Base-by-base conservation (phyloP, 805 yeast genomes). In the Yamadazyma ubonensis region DNA sequence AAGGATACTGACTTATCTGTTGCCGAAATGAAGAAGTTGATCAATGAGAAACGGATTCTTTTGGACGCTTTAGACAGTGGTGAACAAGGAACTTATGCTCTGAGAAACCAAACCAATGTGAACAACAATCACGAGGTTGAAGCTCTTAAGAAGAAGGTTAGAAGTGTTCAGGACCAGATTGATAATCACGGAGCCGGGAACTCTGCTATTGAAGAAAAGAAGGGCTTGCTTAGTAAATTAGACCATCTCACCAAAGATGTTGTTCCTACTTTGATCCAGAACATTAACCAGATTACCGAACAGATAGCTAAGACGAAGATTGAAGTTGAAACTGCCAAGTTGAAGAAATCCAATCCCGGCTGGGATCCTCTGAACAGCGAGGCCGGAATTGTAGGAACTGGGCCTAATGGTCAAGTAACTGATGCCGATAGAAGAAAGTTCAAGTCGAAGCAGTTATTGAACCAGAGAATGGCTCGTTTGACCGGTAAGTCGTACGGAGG, bases 381-480 rank as follows among this genome's bases (percentile, higher is more conserved):
- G 23, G 56, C 58, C 1, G 66, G 65, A 10, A 73, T 83, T 35
- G 69, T 72, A 19, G 97, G 96, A 4, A 78, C 93, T 5, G 98
- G 97, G 6, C 83, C 88, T 33, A 79, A 83, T 53, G 97, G 97
- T 21, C 79, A 79, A 44, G 76, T 88, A 6, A 90, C 97, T 2
- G 96, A 86, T 18, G 63, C 79, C 10, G 97, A 90, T 57, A 76
- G 85, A 44, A 76, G 85, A 47, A 84, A 85, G 52, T 93, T 91
- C 28, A 82, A 76, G 50, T 81, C 86, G 29, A 83, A 85, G 55
- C 95, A 91, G 29, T 65, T 81, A 41, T 70, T 93, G 51, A 80
- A 81, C 47, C 86, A 90, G 36, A 76, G 96, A 50, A 89, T 91
- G 95, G 95, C 96, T 20, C 87, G 91, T 3, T 74, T 91, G 53